Evolutionary conservation across 1,284 basidiomycete species (phyloP).

Genomic region (Coniophora puteana): DNA sequence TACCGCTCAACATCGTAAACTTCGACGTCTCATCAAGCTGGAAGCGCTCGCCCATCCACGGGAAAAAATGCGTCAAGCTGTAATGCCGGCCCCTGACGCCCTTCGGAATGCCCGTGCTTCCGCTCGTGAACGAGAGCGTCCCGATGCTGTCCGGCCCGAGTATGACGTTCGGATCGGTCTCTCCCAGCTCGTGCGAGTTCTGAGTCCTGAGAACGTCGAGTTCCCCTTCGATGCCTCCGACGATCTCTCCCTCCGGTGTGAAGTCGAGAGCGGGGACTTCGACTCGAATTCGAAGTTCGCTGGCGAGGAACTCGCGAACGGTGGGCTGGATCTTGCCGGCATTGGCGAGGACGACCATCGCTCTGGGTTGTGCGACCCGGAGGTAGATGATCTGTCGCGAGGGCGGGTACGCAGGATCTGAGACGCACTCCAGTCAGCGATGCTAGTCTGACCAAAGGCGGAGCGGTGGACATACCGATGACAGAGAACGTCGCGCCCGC

Average conservation of each 20-base stretch:
- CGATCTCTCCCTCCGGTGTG: slow-evolving; percentile 55
- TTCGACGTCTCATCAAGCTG: slow-evolving; percentile 72
- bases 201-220: slow-evolving; percentile 51
- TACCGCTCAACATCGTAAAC: slow-evolving; percentile 99
- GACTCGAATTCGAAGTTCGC: slow-evolving; percentile 84
- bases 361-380: slow-evolving; percentile 91
- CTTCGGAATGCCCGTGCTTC: slow-evolving; percentile 97
- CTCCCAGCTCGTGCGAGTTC: slow-evolving; percentile 52
- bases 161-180: slow-evolving; percentile 75
- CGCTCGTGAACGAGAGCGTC: slow-evolving; percentile 96
- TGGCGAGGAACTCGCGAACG: slow-evolving; percentile 83
- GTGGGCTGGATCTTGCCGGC: slow-evolving; percentile 82
- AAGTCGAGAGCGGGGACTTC: slow-evolving; percentile 92
- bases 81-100: slow-evolving; percentile 96
- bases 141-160: slow-evolving; percentile 95
- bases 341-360: slow-evolving; percentile 87
- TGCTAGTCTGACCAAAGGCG: slow-evolving; percentile 9
- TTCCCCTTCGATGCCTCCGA: slow-evolving; percentile 54
- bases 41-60: slow-evolving; percentile 97
- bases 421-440: slow-evolving; percentile 1
- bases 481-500: slow-evolving; percentile 98
- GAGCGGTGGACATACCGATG: slow-evolving; percentile 62
- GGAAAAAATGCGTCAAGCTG: slow-evolving; percentile 98
- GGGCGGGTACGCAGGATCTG: slow-evolving; percentile 96
- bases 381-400: slow-evolving; percentile 96